These are phyloP conservation scores for Craterostigma plantagineum DNA, from an alignment of 257 asterid genomes.

Conservation along the genomic window DNA sequence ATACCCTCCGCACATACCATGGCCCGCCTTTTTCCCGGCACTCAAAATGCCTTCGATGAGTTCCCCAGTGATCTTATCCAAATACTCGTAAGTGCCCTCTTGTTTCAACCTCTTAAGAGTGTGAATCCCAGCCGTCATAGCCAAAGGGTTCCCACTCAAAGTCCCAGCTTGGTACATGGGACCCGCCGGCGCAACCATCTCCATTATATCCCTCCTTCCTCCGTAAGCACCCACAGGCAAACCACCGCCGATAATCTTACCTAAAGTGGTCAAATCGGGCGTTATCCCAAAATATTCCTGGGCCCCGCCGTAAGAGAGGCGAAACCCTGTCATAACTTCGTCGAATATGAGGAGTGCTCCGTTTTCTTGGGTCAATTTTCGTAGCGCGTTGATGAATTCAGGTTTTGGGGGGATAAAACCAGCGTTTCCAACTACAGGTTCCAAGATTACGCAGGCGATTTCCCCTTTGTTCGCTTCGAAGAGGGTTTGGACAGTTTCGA, in stretches of 20 bases:
- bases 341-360: slow-evolving; percentile 68
- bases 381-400: slow-evolving; percentile 49
- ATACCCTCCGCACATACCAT: slow-evolving; percentile 69
- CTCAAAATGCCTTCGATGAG: slow-evolving; percentile 49
- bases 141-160: slow-evolving; percentile 89
- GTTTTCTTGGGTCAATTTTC: slow-evolving; percentile 41
- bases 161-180: slow-evolving; percentile 99
- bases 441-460: slow-evolving; percentile 65
- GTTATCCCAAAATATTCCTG: slow-evolving; percentile 88
- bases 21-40: slow-evolving; percentile 88
- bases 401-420: slow-evolving; percentile 77
- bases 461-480: slow-evolving; percentile 69
- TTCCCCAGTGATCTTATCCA: slow-evolving; percentile 57
- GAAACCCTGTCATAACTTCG: slow-evolving; percentile 95
- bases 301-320: slow-evolving; percentile 87
- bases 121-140: slow-evolving; percentile 98
- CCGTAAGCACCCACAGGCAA: slow-evolving; percentile 98
- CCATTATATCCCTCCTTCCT: slow-evolving; percentile 92
- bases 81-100: slow-evolving; percentile 58
- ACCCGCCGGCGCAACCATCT: slow-evolving; percentile 99
- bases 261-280: slow-evolving; percentile 91
- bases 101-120: slow-evolving; percentile 65
- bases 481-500: slow-evolving; percentile 40
- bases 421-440: slow-evolving; percentile 90
- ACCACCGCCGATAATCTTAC: slow-evolving; percentile 97